Conservation (phyloP, 352 stramenopile species). For the Pythium periplocum region DNA sequence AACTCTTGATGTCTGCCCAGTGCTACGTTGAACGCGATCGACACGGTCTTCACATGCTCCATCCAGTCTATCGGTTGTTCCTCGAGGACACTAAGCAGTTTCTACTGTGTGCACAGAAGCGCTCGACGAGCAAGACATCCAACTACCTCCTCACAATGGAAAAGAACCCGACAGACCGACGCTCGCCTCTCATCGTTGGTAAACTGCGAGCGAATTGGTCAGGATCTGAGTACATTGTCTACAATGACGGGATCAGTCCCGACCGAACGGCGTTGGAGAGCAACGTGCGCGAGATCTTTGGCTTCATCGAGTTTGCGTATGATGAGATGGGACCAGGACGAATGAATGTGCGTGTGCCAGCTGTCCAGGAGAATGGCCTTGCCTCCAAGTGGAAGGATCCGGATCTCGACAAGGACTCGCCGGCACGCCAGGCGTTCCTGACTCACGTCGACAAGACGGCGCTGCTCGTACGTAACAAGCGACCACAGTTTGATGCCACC, state of each 20-base stretch:
- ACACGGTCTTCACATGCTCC: conserved; percentile 35
- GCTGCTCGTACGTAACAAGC: conserved; percentile 90
- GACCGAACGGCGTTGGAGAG: conserved; percentile 33
- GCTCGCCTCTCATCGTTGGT: conserved; percentile 33
- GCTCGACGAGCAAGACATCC: conserved; percentile 41
- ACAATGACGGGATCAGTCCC: conserved; percentile 49
- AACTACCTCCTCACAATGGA: conserved; percentile 64
- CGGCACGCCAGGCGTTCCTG: conserved; percentile 29
- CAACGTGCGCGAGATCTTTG: conserved; percentile 42
- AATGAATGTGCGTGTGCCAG: conserved; percentile 37
- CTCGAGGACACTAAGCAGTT: conserved; percentile 49
- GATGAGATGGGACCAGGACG: conserved; percentile 62
- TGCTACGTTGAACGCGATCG: conserved; percentile 56
- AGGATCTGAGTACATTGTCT: conserved; percentile 57
- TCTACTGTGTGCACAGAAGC: conserved; percentile 46
- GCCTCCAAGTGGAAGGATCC: conserved; percentile 27
- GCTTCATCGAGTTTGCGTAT: conserved; percentile 52
- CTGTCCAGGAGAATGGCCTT: conserved; percentile 23
- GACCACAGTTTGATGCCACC: conserved; percentile 43
- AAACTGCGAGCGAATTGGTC: conserved; percentile 64
- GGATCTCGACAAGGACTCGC: conserved; percentile 4
- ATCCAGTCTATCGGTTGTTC: conserved; percentile 53
- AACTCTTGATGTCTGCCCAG: conserved; percentile 11
- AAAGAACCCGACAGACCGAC: conserved; percentile 24
- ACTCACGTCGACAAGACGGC: conserved; percentile 34